These are phyloP conservation scores for Nosema muscidifuracis DNA, from an alignment of 371 early-diverging fungal genomes.

Conservation along the genomic window DNA sequence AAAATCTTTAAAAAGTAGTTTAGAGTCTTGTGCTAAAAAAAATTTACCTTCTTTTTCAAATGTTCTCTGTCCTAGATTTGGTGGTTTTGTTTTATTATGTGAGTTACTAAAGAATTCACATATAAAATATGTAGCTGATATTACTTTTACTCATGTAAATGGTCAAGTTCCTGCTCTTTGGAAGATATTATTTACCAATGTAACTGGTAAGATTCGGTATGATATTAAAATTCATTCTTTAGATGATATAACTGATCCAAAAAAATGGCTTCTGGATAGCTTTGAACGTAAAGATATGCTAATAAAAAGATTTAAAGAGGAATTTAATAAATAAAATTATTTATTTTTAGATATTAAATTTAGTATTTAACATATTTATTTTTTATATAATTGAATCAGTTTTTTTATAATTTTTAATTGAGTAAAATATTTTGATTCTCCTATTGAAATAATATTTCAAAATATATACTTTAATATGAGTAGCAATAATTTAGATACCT, in stretches of 20 bases:
- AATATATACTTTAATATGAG: too few species aligned
- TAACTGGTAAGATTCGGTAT: conserved; percentile 35
- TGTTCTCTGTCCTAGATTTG: conserved; percentile 71
- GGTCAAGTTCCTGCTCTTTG: conserved; percentile 34
- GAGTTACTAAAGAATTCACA: conserved; percentile 21
- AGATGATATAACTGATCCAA: conserved; percentile 27
- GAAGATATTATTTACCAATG: conserved; percentile 25
- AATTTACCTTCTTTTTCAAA: conserved; percentile 67
- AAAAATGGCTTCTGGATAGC: conserved; percentile 46
- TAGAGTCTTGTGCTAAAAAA: conserved; percentile 66
- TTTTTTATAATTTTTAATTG: too few species aligned
- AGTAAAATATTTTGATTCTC: too few species aligned
- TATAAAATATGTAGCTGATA: conserved; percentile 52
- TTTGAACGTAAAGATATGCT: conserved; percentile 59
- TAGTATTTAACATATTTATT: too few species aligned
- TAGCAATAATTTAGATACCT: too few species aligned
- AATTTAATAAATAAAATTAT: too few species aligned
- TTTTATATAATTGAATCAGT: too few species aligned
- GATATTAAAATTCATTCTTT: conserved; percentile 29
- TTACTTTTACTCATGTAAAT: conserved; percentile 55
- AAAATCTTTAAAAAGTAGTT: conserved; percentile 60
- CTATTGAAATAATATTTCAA: too few species aligned
- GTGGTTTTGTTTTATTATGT: conserved; percentile 66
- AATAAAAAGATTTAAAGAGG: conserved; percentile 45
- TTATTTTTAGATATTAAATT: too few species aligned